phyloP scores from a whole-genome alignment of 768 basidiomycete species.

The Dictyophora rubrovolvata region DNA sequence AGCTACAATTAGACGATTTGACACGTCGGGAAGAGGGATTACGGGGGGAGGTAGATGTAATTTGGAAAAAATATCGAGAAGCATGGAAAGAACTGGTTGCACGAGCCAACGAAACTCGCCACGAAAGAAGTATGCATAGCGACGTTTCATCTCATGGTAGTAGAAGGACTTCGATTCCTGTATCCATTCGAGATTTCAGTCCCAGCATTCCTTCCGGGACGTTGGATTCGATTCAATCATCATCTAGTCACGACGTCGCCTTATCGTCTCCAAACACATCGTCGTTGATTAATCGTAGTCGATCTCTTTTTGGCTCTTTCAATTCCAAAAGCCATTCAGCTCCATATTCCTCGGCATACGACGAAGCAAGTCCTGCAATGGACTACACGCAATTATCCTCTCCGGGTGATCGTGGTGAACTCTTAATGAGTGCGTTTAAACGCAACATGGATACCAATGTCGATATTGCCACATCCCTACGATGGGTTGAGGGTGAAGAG shows the following conservation, averaged over 20 bases:
- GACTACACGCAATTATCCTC: neutral
- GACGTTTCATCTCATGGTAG: neutral
- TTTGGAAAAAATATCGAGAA: slow-evolving; percentile 54
- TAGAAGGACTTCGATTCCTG: neutral
- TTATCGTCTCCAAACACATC: neutral
- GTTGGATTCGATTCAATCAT: slow-evolving; percentile 1
- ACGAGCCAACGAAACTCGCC: slow-evolving; percentile 3
- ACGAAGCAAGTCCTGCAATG: neutral
- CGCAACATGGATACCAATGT: slow-evolving; percentile 38
- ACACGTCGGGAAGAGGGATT: slow-evolving; percentile 45
- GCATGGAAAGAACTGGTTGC: slow-evolving; percentile 16
- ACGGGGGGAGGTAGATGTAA: slow-evolving; percentile 43
- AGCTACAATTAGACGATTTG: slow-evolving; percentile 45
- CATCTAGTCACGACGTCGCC: neutral
- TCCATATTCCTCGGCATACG: neutral
- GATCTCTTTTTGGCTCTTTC: neutral
- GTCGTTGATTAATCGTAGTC: neutral
- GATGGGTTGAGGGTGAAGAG: slow-evolving; percentile 33
- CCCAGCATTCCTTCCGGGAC: neutral
- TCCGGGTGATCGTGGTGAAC: slow-evolving; percentile 16
- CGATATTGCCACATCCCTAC: slow-evolving; percentile 38
- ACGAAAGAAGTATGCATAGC: neutral
- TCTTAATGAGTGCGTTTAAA: slow-evolving; percentile 26
- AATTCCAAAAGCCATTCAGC: neutral
- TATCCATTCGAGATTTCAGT: slow-evolving; percentile 9